These are phyloP conservation scores for Lipomyces starkeyi DNA, from an alignment of 805 yeast species.

Conservation along the genomic window DNA sequence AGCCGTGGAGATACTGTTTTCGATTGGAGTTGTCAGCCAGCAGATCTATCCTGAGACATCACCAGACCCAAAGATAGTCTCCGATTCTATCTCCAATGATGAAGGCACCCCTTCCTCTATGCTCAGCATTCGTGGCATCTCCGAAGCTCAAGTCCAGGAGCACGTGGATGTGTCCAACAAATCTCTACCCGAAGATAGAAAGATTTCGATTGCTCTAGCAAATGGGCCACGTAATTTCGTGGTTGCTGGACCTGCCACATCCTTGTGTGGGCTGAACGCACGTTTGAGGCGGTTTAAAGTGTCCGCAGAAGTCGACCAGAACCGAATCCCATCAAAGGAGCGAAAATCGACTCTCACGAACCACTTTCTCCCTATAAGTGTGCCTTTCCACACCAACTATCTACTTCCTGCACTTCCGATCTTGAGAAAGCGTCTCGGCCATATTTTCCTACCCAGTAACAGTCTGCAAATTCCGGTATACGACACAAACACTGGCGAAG, in stretches of 20 bases:
- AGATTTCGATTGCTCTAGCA: conserved; percentile 84
- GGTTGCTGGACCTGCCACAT: conserved; percentile 97
- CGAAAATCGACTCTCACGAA: conserved; percentile 92
- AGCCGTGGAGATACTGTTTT: conserved; percentile 85
- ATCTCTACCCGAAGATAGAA: conserved; percentile 91
- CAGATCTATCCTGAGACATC: conserved; percentile 91
- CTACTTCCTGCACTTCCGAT: conserved; percentile 71
- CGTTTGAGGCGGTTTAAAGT: conserved; percentile 93
- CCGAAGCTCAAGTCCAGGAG: conserved; percentile 75
- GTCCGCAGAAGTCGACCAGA: conserved; percentile 90
- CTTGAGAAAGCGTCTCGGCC: conserved; percentile 69
- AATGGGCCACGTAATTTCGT: conserved; percentile 97
- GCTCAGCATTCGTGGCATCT: conserved; percentile 90
- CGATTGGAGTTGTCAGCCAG: conserved; percentile 90
- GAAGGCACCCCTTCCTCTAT: conserved; percentile 98
- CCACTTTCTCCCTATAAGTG: conserved; percentile 91
- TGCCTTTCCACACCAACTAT: conserved; percentile 95
- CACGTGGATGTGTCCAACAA: conserved; percentile 86
- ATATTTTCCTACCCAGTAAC: conserved; percentile 59
- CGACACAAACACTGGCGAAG: conserved; percentile 86
- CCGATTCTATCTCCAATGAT: conserved; percentile 89
- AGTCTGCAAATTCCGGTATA: conserved; percentile 82
- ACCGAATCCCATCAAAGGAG: conserved; percentile 90
- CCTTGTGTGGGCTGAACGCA: conserved; percentile 91
- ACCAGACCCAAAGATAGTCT: conserved; percentile 88